phyloP scores from a whole-genome alignment of 805 yeast species.

The Yarrowia deformans region DNA sequence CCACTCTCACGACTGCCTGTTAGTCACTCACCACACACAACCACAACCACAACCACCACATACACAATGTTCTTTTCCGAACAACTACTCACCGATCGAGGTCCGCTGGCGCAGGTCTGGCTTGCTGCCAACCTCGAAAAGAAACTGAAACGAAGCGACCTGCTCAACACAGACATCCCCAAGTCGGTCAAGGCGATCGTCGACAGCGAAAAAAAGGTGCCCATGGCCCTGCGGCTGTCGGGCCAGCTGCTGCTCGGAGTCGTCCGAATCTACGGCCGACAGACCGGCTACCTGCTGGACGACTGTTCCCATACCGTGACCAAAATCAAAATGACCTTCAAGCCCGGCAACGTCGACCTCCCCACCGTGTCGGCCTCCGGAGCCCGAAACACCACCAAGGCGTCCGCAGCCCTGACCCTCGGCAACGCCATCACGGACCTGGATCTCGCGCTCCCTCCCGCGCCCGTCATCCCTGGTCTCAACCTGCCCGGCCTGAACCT shows the following conservation, averaged over 20 bases:
- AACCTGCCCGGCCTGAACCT: constrained; percentile 23
- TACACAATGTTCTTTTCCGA: constrained; percentile 59
- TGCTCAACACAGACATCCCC: constrained; percentile 72
- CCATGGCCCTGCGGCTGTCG: constrained; percentile 79
- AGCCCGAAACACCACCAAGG: constrained; percentile 15
- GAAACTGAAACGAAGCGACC: constrained; percentile 73
- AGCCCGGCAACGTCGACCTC: constrained; percentile 57
- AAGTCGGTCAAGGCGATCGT: constrained; percentile 73
- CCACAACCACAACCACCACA: neutral
- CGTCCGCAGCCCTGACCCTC: constrained; percentile 58
- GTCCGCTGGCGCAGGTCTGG: constrained; percentile 92
- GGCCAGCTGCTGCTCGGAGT: constrained; percentile 89
- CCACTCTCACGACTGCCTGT: too few species aligned
- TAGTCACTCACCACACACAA: neutral
- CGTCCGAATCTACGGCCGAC: constrained; percentile 82
- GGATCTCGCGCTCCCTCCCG: constrained; percentile 56
- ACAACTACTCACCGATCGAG: constrained; percentile 66
- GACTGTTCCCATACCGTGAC: constrained; percentile 81
- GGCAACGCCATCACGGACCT: constrained; percentile 81
- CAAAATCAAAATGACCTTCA: constrained; percentile 65
- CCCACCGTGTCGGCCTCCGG: constrained; percentile 43
- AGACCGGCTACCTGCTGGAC: constrained; percentile 80
- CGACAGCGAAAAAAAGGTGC: constrained; percentile 56
- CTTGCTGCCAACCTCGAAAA: constrained; percentile 88
- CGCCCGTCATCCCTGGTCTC: constrained; percentile 24